Percentiles rank a stretch among this genome's conserved stretches.
phyloP scores from a whole-genome alignment of 73 alveolate genomes.

The Paramecium pentaurelia region DNA sequence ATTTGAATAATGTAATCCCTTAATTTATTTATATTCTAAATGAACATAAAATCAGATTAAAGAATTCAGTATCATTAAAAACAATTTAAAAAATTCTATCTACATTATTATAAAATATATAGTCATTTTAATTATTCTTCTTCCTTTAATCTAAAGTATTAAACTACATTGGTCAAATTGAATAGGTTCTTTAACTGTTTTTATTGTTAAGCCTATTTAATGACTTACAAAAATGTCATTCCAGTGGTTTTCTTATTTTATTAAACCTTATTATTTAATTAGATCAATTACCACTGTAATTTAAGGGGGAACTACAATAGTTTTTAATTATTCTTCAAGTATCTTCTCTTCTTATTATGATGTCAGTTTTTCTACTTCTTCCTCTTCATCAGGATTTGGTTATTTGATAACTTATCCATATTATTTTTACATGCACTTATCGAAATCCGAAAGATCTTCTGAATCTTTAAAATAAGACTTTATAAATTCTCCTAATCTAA shows the following conservation, averaged over 20 bases:
- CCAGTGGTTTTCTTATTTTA: background rate
- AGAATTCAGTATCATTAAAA: no score
- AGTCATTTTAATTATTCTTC: constrained; percentile 21
- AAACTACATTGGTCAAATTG: constrained; percentile 13
- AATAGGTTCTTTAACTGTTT: background rate
- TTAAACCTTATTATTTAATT: background rate
- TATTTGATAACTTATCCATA: background rate
- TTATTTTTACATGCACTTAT: constrained; percentile 1
- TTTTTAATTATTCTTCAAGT: background rate
- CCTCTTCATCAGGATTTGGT: background rate
- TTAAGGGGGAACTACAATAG: background rate
- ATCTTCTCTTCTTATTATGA: background rate
- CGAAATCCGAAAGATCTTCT: constrained; percentile 40
- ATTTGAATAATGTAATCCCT: background rate
- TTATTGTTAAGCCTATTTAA: constrained; percentile 23
- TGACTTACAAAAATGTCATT: constrained; percentile 3
- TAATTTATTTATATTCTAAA: no score
- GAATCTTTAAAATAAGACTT: background rate
- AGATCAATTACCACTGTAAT: background rate
- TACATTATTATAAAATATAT: background rate
- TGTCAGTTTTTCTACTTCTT: background rate
- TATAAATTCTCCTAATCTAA: background rate
- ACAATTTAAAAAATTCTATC: background rate
- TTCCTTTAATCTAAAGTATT: constrained; percentile 16
- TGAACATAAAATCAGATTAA: background rate